Conservation (phyloP, 1,139 yeast genomes). For the Tardiomyces digboiensis region DNA sequence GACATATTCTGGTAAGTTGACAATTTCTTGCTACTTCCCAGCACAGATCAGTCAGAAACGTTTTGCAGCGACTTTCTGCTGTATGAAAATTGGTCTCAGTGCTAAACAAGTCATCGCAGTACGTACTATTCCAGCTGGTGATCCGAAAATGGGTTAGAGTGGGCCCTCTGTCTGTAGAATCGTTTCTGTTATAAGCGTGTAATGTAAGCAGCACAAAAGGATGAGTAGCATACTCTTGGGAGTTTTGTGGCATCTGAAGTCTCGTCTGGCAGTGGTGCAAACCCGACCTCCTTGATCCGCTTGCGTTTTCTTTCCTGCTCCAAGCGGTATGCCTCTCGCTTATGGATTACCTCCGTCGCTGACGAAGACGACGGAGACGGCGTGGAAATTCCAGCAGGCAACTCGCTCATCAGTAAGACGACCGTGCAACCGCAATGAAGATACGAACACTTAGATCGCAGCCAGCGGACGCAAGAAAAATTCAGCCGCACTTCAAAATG, state of each 20-base stretch:
- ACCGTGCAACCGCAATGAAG: too few relatives aligned
- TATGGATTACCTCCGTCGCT: slow-evolving; percentile 13
- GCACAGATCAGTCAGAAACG: too few relatives aligned
- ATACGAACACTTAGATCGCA: too few relatives aligned
- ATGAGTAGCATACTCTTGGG: slow-evolving; percentile 14
- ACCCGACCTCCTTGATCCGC: slow-evolving; percentile 23
- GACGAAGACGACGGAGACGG: not conserved
- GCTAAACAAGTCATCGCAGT: too few relatives aligned
- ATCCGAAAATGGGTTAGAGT: slow-evolving; percentile 95
- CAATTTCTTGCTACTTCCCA: too few relatives aligned
- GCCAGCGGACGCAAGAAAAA: too few relatives aligned
- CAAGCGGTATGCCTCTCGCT: slow-evolving; percentile 30
- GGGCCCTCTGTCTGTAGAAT: slow-evolving; percentile 94
- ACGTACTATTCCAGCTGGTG: slow-evolving; percentile 65
- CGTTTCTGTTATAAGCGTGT: slow-evolving; percentile 41
- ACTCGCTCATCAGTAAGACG: not conserved
- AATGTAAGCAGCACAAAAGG: not conserved
- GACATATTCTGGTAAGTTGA: too few relatives aligned
- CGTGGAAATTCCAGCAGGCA: not conserved
- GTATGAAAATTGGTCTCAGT: too few relatives aligned
- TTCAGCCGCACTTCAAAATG: too few relatives aligned
- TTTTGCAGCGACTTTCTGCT: too few relatives aligned
- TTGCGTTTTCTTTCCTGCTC: slow-evolving; percentile 31
- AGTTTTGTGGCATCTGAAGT: slow-evolving; percentile 20
- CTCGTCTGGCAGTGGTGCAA: slow-evolving; percentile 17